A percentile compares a stretch with the other conserved stretches of the same genome.
Conservation (phyloP, 192 early-diverging fungal species). For the Coemansia reversa region DNA sequence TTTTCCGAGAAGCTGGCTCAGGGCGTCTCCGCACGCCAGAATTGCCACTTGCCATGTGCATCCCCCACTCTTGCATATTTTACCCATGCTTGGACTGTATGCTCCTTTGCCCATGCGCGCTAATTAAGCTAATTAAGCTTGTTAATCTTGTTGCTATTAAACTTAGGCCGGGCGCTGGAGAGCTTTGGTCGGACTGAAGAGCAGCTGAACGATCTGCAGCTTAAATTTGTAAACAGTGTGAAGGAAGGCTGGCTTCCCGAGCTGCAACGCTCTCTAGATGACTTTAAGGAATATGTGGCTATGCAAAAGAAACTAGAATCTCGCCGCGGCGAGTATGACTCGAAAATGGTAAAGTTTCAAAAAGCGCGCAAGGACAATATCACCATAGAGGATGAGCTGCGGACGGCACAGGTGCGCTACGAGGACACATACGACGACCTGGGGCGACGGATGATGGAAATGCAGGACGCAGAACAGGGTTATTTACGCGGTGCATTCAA, state of each 20-base stretch:
- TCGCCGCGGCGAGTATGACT: conserved; percentile 89
- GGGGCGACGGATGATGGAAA: conserved; percentile 71
- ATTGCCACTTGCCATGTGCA: background rate
- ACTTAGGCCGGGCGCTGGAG: conserved; percentile 49
- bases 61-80: background rate
- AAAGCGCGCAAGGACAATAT: conserved; percentile 89
- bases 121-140: background rate
- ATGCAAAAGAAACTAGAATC: conserved; percentile 86
- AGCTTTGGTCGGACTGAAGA: conserved; percentile 58
- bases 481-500: conserved; percentile 55
- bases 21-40: background rate
- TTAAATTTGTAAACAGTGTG: conserved; percentile 54
- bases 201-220: conserved; percentile 42
- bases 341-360: conserved; percentile 83
- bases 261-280: conserved; percentile 55
- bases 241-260: conserved; percentile 55
- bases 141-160: conserved; percentile 13
- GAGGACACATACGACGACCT: conserved; percentile 85
- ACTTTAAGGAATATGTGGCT: conserved; percentile 55
- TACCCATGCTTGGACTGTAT: background rate
- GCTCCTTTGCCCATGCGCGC: background rate
- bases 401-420: conserved; percentile 87
- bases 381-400: conserved; percentile 87
- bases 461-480: conserved; percentile 79
- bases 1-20: too few species aligned